Percentiles rank a stretch among this genome's conserved stretches.
These are phyloP conservation scores for Urochloa ruziziensis DNA, from an alignment of 176 grass and related monocot species.

Conservation along the genomic window DNA sequence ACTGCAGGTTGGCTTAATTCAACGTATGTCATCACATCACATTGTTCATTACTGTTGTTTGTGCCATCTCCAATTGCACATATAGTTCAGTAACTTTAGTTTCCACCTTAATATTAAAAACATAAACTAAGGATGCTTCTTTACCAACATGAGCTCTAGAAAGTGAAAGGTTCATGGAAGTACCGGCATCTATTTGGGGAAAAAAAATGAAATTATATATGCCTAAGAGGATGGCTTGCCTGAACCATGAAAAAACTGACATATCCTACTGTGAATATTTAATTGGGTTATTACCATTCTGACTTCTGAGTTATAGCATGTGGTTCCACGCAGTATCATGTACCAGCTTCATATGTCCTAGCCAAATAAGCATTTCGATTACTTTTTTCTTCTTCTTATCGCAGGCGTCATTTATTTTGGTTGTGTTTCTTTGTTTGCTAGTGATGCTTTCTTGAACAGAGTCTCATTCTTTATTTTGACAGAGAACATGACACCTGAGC, in stretches of 20 bases:
- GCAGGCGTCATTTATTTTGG: background rate
- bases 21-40: conserved; percentile 79
- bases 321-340: background rate
- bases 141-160: background rate
- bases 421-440: conserved; percentile 26
- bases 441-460: conserved; percentile 24
- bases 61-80: conserved; percentile 20
- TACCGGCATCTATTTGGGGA: conserved; percentile 4
- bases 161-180: conserved; percentile 3
- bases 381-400: background rate
- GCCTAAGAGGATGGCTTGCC: background rate
- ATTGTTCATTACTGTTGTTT: conserved; percentile 38
- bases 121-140: conserved; percentile 9
- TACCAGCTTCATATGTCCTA: conserved; percentile 6
- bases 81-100: conserved; percentile 4
- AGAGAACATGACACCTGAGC: conserved; percentile 99
- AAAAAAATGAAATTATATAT: conserved; percentile 12
- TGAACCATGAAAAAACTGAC: conserved; percentile 2
- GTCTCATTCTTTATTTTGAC: conserved; percentile 37
- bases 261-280: conserved; percentile 6
- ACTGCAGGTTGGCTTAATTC: conserved; percentile 97
- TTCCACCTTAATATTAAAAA: conserved; percentile 1
- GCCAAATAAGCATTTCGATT: conserved; percentile 4
- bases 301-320: background rate
- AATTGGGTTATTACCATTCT: background rate